Evolutionary conservation across 208 protist genomes (phyloP), one percentile per base, ranked within the genome.

Genomic region (Wallacemonas collosoma): DNA sequence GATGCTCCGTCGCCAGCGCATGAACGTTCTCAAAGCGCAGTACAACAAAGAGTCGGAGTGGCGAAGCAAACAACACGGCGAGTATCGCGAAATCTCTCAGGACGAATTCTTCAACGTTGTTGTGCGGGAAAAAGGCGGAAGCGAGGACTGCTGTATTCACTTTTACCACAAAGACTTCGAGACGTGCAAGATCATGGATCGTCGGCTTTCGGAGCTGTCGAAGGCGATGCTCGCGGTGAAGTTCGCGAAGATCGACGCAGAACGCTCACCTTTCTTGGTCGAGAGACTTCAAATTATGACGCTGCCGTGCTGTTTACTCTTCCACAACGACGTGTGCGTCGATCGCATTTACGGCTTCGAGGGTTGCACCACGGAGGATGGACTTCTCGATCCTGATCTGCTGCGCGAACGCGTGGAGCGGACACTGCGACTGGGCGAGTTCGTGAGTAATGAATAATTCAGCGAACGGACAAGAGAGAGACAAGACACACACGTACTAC

Each of bases 81-180:
- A 96, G 78, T 98, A 98, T 76, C 85, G 83, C 14, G 95, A 98
- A 70, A 92, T 98, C 38, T 71, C 66, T 1, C 96, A 99, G 72
- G 86, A 94, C 68, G 94, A 98, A 9, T 99, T 99, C 73, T 95
- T 98, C 58, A 92, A 95, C 60, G 80, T 90, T 41, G 91, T 96
- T 2, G 91, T 97, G 81, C 88, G 88, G 1, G 93, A 97, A 68
- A 97, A 98, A 54, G 97, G 95, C 8, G 86, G 88, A 1, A 97
- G 87, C 38, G 82, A 96, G 36, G 80, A 91, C 60, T 84, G 86
- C 11, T 94, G 91, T 50, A 86, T 94, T 50, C 95, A 98, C 81
- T 98, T 99, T 72, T 99, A 91, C 70, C 96, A 99, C 82, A 90
- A 93, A 41, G 95, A 98, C 68, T 99, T 99, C 77, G 88, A 96